A percentile compares a stretch with the other conserved stretches of the same genome.
Evolutionary conservation across 345 rosid species (phyloP).

Genomic region (Heritiera fomes): DNA sequence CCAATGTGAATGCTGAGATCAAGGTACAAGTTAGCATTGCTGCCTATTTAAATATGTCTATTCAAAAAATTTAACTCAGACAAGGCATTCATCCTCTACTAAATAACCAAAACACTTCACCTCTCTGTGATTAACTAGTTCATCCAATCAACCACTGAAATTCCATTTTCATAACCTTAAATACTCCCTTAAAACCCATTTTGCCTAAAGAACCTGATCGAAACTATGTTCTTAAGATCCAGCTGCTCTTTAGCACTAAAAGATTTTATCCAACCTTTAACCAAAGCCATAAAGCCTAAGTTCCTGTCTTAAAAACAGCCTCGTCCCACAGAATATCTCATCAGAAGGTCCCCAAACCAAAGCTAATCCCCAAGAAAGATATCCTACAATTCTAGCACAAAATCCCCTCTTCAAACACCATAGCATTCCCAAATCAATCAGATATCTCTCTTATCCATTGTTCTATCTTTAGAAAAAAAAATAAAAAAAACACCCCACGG

Average conservation of each 20-base stretch:
- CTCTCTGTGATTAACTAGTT: neutral
- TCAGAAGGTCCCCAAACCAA: neutral
- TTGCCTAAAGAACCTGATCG: neutral
- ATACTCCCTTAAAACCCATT: neutral
- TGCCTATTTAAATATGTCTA: neutral
- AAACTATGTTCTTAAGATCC: neutral
- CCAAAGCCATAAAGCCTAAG: neutral
- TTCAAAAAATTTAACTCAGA: neutral
- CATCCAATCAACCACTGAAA: neutral
- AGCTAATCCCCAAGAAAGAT: neutral
- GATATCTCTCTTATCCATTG: neutral
- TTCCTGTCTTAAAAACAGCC: neutral
- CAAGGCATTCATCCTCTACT: neutral
- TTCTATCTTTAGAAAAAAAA: neutral
- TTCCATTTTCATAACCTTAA: neutral
- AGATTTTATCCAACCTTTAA: neutral
- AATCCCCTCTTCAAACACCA: neutral
- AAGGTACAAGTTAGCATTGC: neutral
- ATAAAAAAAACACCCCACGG: neutral
- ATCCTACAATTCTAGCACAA: neutral
- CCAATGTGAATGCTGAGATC: neutral
- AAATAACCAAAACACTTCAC: neutral
- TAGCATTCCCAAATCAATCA: neutral
- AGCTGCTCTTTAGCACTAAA: neutral
- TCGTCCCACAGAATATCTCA: neutral